Percentiles rank a stretch among this genome's conserved stretches.
Evolutionary conservation across 1,139 yeast genomes (phyloP).

Genomic region (Candida sojae): DNA sequence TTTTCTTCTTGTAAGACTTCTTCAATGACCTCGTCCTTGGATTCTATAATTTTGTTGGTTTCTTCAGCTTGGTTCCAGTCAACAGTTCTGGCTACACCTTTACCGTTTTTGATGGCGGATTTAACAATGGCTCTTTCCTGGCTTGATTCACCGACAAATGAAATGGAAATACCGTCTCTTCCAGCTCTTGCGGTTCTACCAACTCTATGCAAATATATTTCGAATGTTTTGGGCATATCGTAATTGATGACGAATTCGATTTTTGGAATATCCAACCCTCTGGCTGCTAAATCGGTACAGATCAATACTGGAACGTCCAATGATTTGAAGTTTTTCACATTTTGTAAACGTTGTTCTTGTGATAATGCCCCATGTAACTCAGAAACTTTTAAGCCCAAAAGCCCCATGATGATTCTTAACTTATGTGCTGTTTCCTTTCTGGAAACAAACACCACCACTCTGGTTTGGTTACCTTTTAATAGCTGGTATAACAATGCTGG

Average conservation of each 20-base stretch:
- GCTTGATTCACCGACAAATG: slow-evolving; percentile 89
- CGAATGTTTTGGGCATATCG: slow-evolving; percentile 94
- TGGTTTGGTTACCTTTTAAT: slow-evolving; percentile 61
- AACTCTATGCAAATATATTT: slow-evolving; percentile 91
- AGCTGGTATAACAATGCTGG: slow-evolving; percentile 80
- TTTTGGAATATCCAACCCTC: slow-evolving; percentile 99
- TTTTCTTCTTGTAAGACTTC: slow-evolving; percentile 89
- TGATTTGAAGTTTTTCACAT: slow-evolving; percentile 79
- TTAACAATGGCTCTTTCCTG: slow-evolving; percentile 86
- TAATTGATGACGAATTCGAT: slow-evolving; percentile 91
- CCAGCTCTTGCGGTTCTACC: slow-evolving; percentile 99
- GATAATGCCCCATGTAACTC: slow-evolving; percentile 93
- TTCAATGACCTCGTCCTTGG: slow-evolving; percentile 59
- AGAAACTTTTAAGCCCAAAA: slow-evolving; percentile 82
- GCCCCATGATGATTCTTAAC: slow-evolving; percentile 80
- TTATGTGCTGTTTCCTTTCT: slow-evolving; percentile 90
- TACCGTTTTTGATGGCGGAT: slow-evolving; percentile 67
- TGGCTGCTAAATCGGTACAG: slow-evolving; percentile 97
- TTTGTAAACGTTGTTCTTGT: slow-evolving; percentile 91
- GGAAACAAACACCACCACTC: slow-evolving; percentile 88
- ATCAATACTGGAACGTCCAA: slow-evolving; percentile 82
- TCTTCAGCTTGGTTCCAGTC: slow-evolving; percentile 84
- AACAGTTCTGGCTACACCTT: slow-evolving; percentile 79
- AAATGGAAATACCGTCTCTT: slow-evolving; percentile 87
- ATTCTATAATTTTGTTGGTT: slow-evolving; percentile 58